These are phyloP conservation scores for Lagerstroemia speciosa DNA, from an alignment of 345 rosid genomes.

Conservation along the genomic window DNA sequence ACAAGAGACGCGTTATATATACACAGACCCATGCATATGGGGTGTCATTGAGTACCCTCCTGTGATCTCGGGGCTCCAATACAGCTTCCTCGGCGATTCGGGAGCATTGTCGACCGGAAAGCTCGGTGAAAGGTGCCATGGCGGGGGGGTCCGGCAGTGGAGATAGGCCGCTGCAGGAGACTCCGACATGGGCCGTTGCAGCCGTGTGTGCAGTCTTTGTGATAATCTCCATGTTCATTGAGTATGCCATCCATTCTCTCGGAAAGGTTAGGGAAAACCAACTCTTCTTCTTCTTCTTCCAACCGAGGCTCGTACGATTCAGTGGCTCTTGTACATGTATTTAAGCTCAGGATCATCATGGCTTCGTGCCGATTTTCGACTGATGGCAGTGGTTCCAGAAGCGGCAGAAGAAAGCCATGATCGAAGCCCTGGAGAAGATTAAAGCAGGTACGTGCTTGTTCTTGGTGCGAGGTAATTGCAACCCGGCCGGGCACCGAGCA, in stretches of 20 bases:
- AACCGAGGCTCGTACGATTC: neutral
- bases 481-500: no score
- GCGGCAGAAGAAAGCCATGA: slow-evolving; percentile 43
- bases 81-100: neutral
- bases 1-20: neutral
- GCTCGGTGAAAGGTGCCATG: slow-evolving; percentile 17
- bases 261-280: slow-evolving; percentile 25
- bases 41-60: neutral
- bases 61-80: neutral
- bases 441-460: slow-evolving; percentile 29
- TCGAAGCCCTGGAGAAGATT: slow-evolving; percentile 53
- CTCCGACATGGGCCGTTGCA: slow-evolving; percentile 70
- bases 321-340: no score
- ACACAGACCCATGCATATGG: neutral
- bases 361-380: neutral
- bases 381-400: slow-evolving; percentile 39
- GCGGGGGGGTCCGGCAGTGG: slow-evolving; percentile 18
- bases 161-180: slow-evolving; percentile 27
- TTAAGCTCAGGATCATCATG: no score
- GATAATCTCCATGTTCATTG: slow-evolving; percentile 36
- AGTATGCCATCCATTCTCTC: slow-evolving; percentile 34
- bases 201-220: slow-evolving; percentile 38
- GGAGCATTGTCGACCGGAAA: neutral
- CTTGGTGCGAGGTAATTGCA: no score
- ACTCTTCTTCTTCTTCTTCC: neutral